A percentile compares a stretch with the other conserved stretches of the same genome.
Evolutionary conservation across 306 rosid species (phyloP).

Genomic region (Cyamopsis tetragonoloba): DNA sequence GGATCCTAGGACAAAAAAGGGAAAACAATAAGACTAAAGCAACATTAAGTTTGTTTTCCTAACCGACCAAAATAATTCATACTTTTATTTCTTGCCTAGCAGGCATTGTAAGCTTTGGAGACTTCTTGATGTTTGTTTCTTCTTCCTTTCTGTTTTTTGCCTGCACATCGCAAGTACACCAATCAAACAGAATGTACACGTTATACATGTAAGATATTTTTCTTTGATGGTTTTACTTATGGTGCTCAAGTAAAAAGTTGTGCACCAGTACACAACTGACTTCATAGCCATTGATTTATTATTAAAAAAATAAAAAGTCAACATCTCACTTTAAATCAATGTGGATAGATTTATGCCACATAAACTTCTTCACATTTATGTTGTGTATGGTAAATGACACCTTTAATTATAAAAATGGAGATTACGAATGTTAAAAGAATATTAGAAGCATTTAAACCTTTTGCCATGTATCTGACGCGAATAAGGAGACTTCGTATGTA

Average conservation of each 20-base stretch:
- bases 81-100: conserved; percentile 44
- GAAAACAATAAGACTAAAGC: conserved; percentile 2
- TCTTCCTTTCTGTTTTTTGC: conserved; percentile 41
- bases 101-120: conserved; percentile 28
- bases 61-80: conserved; percentile 21
- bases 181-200: neutral
- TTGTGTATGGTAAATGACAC: too few species aligned
- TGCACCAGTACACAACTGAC: too few species aligned
- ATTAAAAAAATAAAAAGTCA: too few species aligned
- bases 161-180: conserved; percentile 40
- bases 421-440: neutral
- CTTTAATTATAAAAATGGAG: neutral
- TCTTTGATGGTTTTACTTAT: too few species aligned
- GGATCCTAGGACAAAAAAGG: conserved; percentile 39
- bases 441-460: conserved; percentile 43
- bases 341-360: too few species aligned
- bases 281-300: too few species aligned
- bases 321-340: too few species aligned
- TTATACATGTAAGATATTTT: neutral
- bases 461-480: conserved; percentile 70
- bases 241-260: too few species aligned
- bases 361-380: too few species aligned
- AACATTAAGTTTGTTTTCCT: neutral
- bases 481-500: conserved; percentile 73
- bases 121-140: conserved; percentile 32